Conservation (phyloP, 2,329 filamentous ascomycete species). For the Penicillium sp. region DNA sequence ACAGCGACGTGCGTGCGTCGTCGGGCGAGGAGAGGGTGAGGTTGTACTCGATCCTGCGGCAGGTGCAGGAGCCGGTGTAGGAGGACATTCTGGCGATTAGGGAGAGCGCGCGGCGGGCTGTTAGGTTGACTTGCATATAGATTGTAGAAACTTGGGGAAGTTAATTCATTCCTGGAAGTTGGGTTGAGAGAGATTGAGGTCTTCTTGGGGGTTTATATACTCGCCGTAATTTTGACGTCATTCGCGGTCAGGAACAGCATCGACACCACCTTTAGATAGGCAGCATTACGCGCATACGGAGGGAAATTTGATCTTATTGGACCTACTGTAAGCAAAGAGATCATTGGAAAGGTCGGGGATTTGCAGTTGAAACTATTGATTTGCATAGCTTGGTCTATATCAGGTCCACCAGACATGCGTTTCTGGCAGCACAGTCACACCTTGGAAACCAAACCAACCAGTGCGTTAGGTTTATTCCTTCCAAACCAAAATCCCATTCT, state of each 20-base stretch:
- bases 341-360: too few species aligned
- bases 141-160: neutral
- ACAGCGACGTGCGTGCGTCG: slow-evolving; percentile 57
- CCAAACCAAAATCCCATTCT: slow-evolving; percentile 24
- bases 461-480: slow-evolving; percentile 3
- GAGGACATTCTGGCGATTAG: slow-evolving; percentile 30
- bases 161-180: too few species aligned
- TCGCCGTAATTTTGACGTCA: neutral
- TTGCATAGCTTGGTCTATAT: too few species aligned
- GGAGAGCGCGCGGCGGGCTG: neutral
- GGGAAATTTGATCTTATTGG: too few species aligned
- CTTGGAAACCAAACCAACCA: neutral
- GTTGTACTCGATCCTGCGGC: slow-evolving; percentile 53
- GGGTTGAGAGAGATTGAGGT: neutral
- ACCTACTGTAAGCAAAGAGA: too few species aligned
- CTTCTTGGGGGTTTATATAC: neutral
- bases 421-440: too few species aligned
- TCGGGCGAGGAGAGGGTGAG: slow-evolving; percentile 51
- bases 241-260: neutral
- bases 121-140: neutral
- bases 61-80: slow-evolving; percentile 54
- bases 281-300: neutral
- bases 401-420: too few species aligned
- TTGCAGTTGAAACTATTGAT: too few species aligned
- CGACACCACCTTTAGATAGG: neutral